These are phyloP conservation scores for Boletus sp. DNA, from an alignment of 768 basidiomycete species.

Conservation along the genomic window DNA sequence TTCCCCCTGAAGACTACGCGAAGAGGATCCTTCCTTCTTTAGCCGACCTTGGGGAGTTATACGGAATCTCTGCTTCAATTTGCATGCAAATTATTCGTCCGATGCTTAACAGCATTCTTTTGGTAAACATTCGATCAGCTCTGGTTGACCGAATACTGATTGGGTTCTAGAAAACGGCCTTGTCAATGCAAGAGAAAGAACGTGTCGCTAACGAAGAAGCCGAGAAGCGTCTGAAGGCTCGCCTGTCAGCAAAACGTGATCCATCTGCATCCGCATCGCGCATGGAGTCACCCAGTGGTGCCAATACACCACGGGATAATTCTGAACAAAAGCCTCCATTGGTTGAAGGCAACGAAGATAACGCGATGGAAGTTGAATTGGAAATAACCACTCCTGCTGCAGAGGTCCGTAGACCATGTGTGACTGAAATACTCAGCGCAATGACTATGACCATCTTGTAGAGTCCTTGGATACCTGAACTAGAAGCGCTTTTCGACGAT, in stretches of 20 bases:
- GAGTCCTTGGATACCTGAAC: conserved; percentile 79
- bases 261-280: conserved; percentile 54
- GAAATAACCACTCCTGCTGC: conserved; percentile 25
- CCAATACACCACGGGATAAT: conserved; percentile 27
- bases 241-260: conserved; percentile 69
- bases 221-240: conserved; percentile 78
- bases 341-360: conserved; percentile 42
- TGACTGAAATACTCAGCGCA: background rate
- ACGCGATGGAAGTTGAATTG: conserved; percentile 52
- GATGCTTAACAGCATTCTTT: conserved; percentile 58
- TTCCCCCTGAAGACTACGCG: conserved; percentile 70
- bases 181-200: conserved; percentile 66
- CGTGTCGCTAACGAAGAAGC: conserved; percentile 68
- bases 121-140: conserved; percentile 41
- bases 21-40: conserved; percentile 72
- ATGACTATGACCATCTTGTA: conserved; percentile 24
- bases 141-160: conserved; percentile 8
- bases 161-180: conserved; percentile 48
- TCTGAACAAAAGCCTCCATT: conserved; percentile 20
- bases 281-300: conserved; percentile 56
- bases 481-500: conserved; percentile 71
- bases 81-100: conserved; percentile 95
- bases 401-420: conserved; percentile 16
- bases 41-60: conserved; percentile 65
- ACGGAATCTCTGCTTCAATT: conserved; percentile 78